Percentiles rank a stretch among this genome's conserved stretches.
These are phyloP conservation scores for Begonia peltatifolia DNA, from an alignment of 306 rosid genomes.

Conservation along the genomic window DNA sequence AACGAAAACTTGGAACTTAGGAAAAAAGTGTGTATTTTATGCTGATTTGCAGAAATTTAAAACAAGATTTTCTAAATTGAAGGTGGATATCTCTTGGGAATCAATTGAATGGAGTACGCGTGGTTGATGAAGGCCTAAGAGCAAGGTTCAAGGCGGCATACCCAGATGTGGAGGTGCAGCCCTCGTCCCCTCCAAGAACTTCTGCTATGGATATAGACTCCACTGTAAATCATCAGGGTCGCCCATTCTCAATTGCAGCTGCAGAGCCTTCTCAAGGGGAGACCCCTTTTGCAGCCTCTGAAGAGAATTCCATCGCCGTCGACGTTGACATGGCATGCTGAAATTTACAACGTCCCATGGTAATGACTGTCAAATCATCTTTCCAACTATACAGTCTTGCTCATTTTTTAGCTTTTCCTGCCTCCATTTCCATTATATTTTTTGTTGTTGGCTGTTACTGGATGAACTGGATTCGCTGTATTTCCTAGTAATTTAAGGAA, in stretches of 20 bases:
- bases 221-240: conserved; percentile 33
- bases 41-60: neutral
- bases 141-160: conserved; percentile 98
- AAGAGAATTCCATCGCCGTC: conserved; percentile 34
- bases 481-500: too few species aligned
- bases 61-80: conserved; percentile 7
- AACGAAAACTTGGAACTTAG: neutral
- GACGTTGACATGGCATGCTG: conserved; percentile 35
- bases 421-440: too few species aligned
- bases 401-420: too few species aligned
- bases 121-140: conserved; percentile 88
- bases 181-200: conserved; percentile 75
- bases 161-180: conserved; percentile 92
- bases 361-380: too few species aligned
- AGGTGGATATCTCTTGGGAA: conserved; percentile 99
- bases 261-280: conserved; percentile 38
- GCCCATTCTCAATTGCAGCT: conserved; percentile 25
- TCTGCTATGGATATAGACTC: conserved; percentile 72
- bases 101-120: conserved; percentile 76
- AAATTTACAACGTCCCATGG: neutral
- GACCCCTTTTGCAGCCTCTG: conserved; percentile 29
- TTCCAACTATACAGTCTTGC: too few species aligned
- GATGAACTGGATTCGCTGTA: too few species aligned
- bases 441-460: too few species aligned
- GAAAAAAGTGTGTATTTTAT: neutral